Conservation (phyloP, 345 rosid species). For the Eucalyptus grandis region DNA sequence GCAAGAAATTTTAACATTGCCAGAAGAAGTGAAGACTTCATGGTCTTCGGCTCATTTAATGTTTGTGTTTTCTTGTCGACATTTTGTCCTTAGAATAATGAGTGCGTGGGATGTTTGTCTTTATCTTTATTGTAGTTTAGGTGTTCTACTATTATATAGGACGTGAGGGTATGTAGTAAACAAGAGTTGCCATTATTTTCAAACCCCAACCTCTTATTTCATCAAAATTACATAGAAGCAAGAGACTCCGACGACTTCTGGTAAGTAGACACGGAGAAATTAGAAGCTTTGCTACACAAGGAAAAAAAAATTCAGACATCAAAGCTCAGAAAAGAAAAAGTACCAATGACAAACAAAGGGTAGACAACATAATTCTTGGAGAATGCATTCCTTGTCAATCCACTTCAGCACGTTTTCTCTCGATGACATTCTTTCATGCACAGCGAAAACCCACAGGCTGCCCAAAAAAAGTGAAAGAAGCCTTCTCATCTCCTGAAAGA, state of each 20-base stretch:
- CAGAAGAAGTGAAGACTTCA: no score
- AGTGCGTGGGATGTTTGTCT: no score
- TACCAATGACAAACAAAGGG: constrained; percentile 22
- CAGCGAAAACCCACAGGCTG: constrained; percentile 17
- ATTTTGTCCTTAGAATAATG: no score
- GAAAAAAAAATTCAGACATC: no score
- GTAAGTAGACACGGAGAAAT: neutral
- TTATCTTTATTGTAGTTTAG: no score
- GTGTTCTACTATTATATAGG: no score
- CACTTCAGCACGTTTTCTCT: constrained; percentile 16
- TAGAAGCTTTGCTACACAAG: neutral
- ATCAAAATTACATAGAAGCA: constrained; percentile 4
- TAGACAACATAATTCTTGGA: constrained; percentile 21
- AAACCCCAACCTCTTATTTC: no score
- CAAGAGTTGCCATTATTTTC: no score
- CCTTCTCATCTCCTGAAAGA: constrained; percentile 9
- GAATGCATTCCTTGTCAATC: constrained; percentile 18
- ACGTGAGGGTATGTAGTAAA: no score
- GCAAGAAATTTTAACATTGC: no score
- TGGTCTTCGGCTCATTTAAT: no score
- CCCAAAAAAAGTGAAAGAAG: constrained; percentile 9
- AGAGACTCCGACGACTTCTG: constrained; percentile 32
- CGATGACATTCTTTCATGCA: constrained; percentile 5
- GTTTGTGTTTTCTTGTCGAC: no score
- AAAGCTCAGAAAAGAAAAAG: neutral